These are phyloP conservation scores for Gossypium aridum DNA, from an alignment of 441 rosid genomes.

Conservation along the genomic window DNA sequence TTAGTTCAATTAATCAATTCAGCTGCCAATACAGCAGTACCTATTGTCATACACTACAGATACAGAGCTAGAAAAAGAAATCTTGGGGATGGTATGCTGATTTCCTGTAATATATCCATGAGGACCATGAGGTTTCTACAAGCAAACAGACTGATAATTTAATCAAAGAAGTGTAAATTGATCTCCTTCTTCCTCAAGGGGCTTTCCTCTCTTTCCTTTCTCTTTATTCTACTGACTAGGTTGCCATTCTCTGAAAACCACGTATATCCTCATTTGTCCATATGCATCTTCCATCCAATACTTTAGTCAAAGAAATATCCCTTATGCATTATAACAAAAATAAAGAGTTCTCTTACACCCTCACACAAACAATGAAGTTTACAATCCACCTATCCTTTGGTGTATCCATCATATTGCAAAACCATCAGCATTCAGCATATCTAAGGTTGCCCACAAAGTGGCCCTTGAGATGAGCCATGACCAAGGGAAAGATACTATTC, in stretches of 20 bases:
- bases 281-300: neutral
- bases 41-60: neutral
- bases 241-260: neutral
- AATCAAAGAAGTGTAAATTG: neutral
- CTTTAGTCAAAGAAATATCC: neutral
- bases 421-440: slow-evolving; percentile 5
- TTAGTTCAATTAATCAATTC: neutral
- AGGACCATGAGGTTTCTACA: neutral
- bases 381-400: neutral
- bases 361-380: neutral
- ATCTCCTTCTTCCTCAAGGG: neutral
- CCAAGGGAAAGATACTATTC: neutral
- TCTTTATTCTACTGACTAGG: neutral
- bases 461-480: neutral
- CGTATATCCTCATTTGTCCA: neutral
- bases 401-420: neutral
- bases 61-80: neutral
- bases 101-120: neutral
- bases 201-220: neutral
- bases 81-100: neutral
- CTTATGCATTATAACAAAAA: neutral
- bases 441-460: neutral
- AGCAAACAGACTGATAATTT: slow-evolving; percentile 2
- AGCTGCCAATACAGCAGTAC: neutral
- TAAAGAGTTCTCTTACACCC: neutral